Conservation (phyloP, 2,329 filamentous ascomycete genomes). For the Penicillium vulpinum region DNA sequence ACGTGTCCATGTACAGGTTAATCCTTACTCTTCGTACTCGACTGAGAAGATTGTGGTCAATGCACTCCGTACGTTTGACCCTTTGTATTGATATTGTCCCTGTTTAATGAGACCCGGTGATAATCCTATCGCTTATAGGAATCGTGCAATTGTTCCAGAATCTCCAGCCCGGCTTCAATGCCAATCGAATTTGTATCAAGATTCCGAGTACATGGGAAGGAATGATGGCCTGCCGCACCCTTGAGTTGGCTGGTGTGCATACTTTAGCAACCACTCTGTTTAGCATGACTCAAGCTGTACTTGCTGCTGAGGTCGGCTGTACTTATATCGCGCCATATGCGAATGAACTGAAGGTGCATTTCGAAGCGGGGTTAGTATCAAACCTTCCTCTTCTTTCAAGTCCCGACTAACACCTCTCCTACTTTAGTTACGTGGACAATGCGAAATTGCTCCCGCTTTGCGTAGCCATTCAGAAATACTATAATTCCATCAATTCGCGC, state of each 20-base stretch:
- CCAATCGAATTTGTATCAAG: constrained; percentile 60
- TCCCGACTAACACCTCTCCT: not conserved
- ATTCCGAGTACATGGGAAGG: constrained; percentile 65
- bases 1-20: constrained; percentile 60
- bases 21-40: constrained; percentile 57
- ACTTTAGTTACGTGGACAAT: constrained; percentile 28
- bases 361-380: constrained; percentile 43
- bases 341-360: constrained; percentile 65
- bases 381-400: not conserved
- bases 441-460: constrained; percentile 49
- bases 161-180: constrained; percentile 48
- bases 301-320: constrained; percentile 60
- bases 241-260: constrained; percentile 56
- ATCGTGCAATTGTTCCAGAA: constrained; percentile 52
- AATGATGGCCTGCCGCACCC: constrained; percentile 57
- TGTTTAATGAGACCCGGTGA: not conserved
- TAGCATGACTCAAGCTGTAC: constrained; percentile 59
- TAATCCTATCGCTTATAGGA: constrained; percentile 39
- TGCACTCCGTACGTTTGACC: constrained; percentile 48
- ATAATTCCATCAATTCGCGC: constrained; percentile 35
- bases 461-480: constrained; percentile 56
- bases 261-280: constrained; percentile 66
- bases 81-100: not conserved
- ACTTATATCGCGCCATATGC: constrained; percentile 65
- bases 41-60: constrained; percentile 52